Evolutionary conservation across 257 asterid species (phyloP), one percentile per base, ranked within the genome.

Genomic region (Gardenia jasminoides): DNA sequence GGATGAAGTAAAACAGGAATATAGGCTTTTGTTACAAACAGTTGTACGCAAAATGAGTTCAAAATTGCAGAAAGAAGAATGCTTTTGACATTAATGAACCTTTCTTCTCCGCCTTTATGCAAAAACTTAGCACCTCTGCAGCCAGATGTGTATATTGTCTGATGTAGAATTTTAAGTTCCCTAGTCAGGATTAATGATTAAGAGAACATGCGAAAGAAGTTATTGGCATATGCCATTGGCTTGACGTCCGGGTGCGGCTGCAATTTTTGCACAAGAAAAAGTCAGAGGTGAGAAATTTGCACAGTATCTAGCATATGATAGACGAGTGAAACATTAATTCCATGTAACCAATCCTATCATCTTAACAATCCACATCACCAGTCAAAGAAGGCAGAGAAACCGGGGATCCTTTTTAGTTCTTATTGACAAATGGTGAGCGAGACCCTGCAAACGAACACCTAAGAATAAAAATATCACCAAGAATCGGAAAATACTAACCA

Each of bases 151-250:
- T 22, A 41, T 46, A 75, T 82, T 67, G 79, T 81, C 67, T 67
- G 67, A 44, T 66, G 72, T 67, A 48, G 36, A 72, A 78, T 56
- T 54, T 54, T 66, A 22, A 52, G 58, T 56, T 66, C 61, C 56
- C 56, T 16, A 46, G 84, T 52, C 71, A 67, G 65, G 80, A 70
- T 47, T 19, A 39, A 56, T 80, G 83, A 80, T 76, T 80, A 94
- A 11, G 92, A 85, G 86, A 92, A 91, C 98, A 94, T 87, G 47
- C 95, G 81, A 47, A 94, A 88, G 89, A 94, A 94, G 91, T 94
- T 94, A 88, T 88, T 93, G 22, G 98, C 98, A 48, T 94, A 94
- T 10, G 98, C 98, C 98, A 94, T 94, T 10, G 98, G 98, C 87
- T 91, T 94, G 76, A 94, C 93, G 78, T 94, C 98, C 16, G 98